Evolutionary conservation across 768 basidiomycete genomes (phyloP).

Genomic region (Lentinus tigrinus): DNA sequence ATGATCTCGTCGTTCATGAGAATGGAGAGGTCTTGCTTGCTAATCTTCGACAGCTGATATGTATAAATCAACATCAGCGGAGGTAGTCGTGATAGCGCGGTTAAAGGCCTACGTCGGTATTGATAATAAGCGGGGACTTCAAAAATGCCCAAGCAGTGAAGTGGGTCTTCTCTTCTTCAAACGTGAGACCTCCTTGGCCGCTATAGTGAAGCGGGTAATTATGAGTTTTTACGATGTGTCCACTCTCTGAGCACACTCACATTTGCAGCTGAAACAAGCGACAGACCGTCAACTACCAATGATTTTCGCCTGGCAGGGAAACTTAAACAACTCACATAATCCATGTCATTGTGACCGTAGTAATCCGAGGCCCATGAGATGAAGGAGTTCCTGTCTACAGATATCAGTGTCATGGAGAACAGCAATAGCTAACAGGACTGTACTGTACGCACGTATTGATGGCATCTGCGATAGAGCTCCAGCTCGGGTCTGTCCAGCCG

Average conservation of each 20-base stretch:
- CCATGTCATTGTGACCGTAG: conserved; percentile 67
- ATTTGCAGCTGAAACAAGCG: conserved; percentile 14
- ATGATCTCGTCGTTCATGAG: conserved; percentile 63
- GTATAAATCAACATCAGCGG: neutral
- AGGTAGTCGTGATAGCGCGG: neutral
- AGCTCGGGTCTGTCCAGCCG: conserved; percentile 31
- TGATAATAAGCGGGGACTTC: conserved; percentile 66
- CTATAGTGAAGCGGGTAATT: conserved; percentile 37
- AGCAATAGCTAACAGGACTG: neutral
- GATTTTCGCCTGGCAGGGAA: neutral
- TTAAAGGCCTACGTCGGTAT: conserved; percentile 37
- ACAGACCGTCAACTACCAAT: neutral
- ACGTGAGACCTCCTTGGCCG: conserved; percentile 60
- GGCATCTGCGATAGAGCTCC: conserved; percentile 51
- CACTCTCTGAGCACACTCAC: neutral
- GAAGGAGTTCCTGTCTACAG: conserved; percentile 58
- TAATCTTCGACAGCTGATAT: conserved; percentile 50
- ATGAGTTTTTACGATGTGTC: neutral
- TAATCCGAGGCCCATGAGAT: conserved; percentile 62
- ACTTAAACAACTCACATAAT: conserved; percentile 44
- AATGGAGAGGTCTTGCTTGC: conserved; percentile 50
- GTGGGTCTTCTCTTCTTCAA: conserved; percentile 66
- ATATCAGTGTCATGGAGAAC: too few relatives aligned
- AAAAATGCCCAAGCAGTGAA: conserved; percentile 74
- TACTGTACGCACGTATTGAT: conserved; percentile 47